These are phyloP conservation scores for Avena sativa DNA, from an alignment of 176 grass and related monocot genomes.

Conservation along the genomic window DNA sequence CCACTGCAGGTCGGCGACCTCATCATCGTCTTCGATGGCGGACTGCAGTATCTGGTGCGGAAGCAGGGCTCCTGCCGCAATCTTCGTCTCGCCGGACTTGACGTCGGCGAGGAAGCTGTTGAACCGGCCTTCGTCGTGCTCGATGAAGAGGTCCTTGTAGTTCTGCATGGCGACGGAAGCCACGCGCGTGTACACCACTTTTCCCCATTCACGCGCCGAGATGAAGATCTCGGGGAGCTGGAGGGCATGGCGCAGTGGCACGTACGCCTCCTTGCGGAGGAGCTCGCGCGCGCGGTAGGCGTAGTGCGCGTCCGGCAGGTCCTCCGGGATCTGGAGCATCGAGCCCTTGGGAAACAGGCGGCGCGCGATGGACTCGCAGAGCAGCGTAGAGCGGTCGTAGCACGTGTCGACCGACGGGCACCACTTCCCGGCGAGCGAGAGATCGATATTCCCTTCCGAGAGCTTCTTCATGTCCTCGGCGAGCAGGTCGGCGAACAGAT, in stretches of 20 bases:
- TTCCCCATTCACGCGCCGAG: no score
- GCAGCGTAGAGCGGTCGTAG: conserved; percentile 41
- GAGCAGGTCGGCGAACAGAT: conserved; percentile 59
- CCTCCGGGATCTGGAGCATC: no score
- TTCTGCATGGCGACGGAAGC: no score
- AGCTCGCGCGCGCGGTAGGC: no score
- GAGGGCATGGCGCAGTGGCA: no score
- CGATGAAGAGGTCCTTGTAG: no score
- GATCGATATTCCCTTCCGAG: conserved; percentile 38
- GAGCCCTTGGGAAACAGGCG: conserved; percentile 48
- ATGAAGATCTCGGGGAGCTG: no score
- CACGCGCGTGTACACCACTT: no score
- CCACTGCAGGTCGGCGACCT: conserved; percentile 71
- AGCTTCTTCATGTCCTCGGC: conserved; percentile 58
- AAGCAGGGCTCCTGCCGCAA: conserved; percentile 71
- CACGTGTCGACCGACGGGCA: no score
- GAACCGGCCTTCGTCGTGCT: conserved; percentile 34
- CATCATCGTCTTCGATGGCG: not conserved
- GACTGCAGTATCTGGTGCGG: conserved; percentile 61
- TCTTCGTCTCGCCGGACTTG: conserved; percentile 60
- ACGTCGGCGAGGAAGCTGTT: conserved; percentile 57
- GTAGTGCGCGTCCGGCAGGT: no score
- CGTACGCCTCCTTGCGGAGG: no score
- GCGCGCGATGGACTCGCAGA: conserved; percentile 65
- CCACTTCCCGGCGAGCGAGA: no score